Base-by-base conservation (phyloP, 2,329 filamentous ascomycete species). In the Colletotrichum musae region DNA sequence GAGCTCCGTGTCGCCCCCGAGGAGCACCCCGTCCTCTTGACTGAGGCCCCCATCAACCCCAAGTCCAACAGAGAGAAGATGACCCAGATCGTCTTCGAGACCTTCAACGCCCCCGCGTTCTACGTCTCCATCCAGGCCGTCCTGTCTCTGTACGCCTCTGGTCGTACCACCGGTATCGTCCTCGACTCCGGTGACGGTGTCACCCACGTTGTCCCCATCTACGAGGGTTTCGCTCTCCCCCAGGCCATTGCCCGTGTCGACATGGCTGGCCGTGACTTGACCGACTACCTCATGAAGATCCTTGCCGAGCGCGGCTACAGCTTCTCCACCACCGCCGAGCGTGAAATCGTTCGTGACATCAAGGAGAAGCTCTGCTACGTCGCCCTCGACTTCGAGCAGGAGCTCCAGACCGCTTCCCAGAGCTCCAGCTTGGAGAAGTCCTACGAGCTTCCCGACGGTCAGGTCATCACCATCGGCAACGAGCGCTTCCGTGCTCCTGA, bases 281-380 rank as follows among this genome's bases (percentile, higher is more conserved):
- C 96, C 85, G 96, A 98, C 86, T 98, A 99, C 91, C 93, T 99
- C 81, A 98, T 99, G 96, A 98, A 98, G 94, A 98, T 99, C 81
- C 88, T 99, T 80, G 96, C 96, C 80, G 96, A 99, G 93, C 95
- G 96, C 82, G 96, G 96, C 80, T 98, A 99, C 91, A 94, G 94
- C 80, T 99, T 99, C 93, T 98, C 95, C 83, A 99, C 96, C 88
- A 98, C 96, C 73, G 96, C 96, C 85, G 96, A 99, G 91, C 96
- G 96, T 86, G 96, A 98, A 97, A 99, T 98, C 83, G 96, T 98
- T 81, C 95, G 96, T 89, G 96, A 99, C 85, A 98, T 99, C 90
- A 99, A 99, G 93, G 96, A 99, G 93, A 99, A 98, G 92, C 95
- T 99, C 80, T 99, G 96, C 92, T 99, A 99, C 88, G 96, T 98